These are phyloP conservation scores for Rehmannia glutinosa DNA, from an alignment of 257 asterid species.

Conservation along the genomic window DNA sequence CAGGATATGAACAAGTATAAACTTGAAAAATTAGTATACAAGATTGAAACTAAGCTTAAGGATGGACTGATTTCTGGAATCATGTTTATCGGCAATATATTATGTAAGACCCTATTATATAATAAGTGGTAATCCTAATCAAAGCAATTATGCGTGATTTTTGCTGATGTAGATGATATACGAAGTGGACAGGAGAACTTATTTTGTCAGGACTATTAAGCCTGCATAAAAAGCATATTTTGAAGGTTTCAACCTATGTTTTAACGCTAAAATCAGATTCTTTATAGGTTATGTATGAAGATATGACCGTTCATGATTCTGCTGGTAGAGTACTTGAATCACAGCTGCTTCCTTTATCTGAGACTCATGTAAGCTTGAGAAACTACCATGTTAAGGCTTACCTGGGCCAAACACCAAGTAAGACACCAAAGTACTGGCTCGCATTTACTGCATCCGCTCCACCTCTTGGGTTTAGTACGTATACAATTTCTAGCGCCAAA, in stretches of 20 bases:
- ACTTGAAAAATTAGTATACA: neutral
- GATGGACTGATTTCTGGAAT: neutral
- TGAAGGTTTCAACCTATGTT: neutral
- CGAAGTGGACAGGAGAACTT: neutral
- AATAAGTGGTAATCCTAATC: neutral
- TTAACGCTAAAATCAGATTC: neutral
- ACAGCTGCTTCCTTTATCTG: conserved; percentile 33
- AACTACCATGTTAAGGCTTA: conserved; percentile 32
- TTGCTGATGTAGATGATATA: neutral
- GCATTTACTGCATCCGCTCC: conserved; percentile 33
- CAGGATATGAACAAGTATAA: neutral
- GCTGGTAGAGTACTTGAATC: conserved; percentile 32
- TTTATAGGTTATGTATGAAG: conserved; percentile 24
- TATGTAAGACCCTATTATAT: neutral
- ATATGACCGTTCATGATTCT: conserved; percentile 29
- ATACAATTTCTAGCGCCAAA: conserved; percentile 26
- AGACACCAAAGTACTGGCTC: conserved; percentile 34
- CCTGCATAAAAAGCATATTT: neutral
- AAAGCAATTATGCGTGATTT: neutral
- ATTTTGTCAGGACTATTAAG: neutral
- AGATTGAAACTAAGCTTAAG: neutral
- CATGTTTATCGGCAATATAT: neutral
- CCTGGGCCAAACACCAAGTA: conserved; percentile 23
- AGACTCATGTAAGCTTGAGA: conserved; percentile 26
- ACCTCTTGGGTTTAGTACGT: conserved; percentile 37